Evolutionary conservation across 306 rosid genomes (phyloP), one percentile per base, ranked within the genome.

Genomic region (Acacia crassicarpa): DNA sequence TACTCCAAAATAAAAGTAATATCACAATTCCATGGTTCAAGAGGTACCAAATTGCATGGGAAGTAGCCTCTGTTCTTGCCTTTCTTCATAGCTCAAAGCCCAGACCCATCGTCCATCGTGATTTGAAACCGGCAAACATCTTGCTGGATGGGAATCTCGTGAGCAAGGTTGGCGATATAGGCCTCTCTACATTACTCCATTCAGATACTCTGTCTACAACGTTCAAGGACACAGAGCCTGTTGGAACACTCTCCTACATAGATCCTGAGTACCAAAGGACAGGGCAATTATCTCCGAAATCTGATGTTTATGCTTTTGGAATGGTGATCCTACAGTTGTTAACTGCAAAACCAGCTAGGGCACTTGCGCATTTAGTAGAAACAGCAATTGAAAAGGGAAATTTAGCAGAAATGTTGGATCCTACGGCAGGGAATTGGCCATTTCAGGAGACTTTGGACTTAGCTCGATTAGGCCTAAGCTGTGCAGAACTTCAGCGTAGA

Each of bases 251-350:
- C 33, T 84, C 91, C 85, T 96, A 96, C 86, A 92, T 96, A 23
- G 99, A 96, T 84, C 99, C 99, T 1, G 99, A 96, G 92, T 96
- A 93, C 62, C 99, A 96, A 86, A 84, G 99, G 78, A 87, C 88
- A 6, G 99, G 99, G 5, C 14, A 78, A 68, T 23, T 92, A 84
- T 93, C 98, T 82, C 87, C 92, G 10, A 84, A 89, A 62, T 96
- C 99, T 3, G 99, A 96, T 76, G 98, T 96, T 19, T 96, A 96
- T 86, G 98, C 98, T 51, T 91, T 93, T 54, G 99, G 99, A 78
- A 90, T 96, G 87, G 97, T 96, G 81, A 89, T 96, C 74, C 77
- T 96, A 83, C 99, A 96, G 86, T 79, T 96, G 56, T 71, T 93
- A 86, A 91, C 99, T 48, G 90, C 97, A 77, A 96, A 91, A 88